phyloP scores from a whole-genome alignment of 495 filamentous ascomycete species.

The Xylaria castorea region DNA sequence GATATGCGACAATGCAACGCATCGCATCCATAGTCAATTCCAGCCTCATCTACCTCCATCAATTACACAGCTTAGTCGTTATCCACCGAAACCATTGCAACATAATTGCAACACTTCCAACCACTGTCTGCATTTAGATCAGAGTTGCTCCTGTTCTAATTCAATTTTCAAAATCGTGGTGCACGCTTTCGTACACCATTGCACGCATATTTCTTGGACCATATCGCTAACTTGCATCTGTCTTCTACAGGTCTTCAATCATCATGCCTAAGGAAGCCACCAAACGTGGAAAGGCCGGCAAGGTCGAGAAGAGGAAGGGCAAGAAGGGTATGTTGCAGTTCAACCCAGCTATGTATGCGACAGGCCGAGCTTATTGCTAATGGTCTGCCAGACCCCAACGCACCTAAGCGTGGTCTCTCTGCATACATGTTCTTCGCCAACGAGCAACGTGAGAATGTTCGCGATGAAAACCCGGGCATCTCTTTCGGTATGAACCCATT shows the following conservation, averaged over 20 bases:
- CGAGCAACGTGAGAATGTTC: conserved; percentile 96
- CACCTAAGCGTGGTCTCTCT: conserved; percentile 97
- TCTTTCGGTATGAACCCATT: conserved; percentile 75
- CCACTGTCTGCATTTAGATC: not conserved
- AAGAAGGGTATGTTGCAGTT: conserved; percentile 56
- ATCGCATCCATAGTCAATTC: not conserved
- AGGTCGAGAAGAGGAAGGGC: conserved; percentile 51
- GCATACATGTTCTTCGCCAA: conserved; percentile 99
- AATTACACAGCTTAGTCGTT: not conserved
- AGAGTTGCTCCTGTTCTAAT: not conserved
- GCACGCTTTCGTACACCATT: not conserved
- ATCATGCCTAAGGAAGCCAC: conserved; percentile 58
- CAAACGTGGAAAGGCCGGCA: conserved; percentile 52
- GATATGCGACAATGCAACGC: conserved; percentile 39
- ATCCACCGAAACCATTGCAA: not conserved
- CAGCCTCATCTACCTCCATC: not conserved
- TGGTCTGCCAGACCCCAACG: conserved; percentile 82
- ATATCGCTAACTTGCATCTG: conserved; percentile 4
- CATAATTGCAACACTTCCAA: not conserved
- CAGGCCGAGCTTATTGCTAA: conserved; percentile 23
- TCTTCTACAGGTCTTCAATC: conserved; percentile 1
- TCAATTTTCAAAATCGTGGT: not conserved
- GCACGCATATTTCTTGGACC: not conserved
- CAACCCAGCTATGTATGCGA: not conserved
- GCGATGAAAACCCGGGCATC: conserved; percentile 98